Evolutionary conservation across 345 rosid genomes (phyloP), one percentile per base, ranked within the genome.

Genomic region (Limnanthes douglasii): DNA sequence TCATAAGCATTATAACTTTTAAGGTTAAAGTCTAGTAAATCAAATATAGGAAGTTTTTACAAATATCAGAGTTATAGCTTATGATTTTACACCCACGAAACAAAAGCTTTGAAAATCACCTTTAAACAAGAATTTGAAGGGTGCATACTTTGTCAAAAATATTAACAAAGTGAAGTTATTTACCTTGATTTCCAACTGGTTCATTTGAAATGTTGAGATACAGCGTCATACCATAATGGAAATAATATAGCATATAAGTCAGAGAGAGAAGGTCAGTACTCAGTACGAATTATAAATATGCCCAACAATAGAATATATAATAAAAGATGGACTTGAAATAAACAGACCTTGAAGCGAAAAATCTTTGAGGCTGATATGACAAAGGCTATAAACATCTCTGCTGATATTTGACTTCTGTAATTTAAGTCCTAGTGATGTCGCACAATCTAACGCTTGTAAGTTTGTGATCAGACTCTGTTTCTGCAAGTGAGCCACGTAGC

Each of bases 371-470:
- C 72, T 90, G 42, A 90, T 62, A 46, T 63, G 95, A 60, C 95
- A 90, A 39, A 74, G 70, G 39, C 52, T 63, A 48, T 79, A 90
- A 53, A 90, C 46, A 45, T 90, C 62, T 43, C 34, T 69, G 13
- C 79, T 65, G 25, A 90, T 68, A 50, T 75, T 84, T 5, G 66
- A 57, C 40, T 62, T 70, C 53, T 65, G 86, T 32, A 90, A 59
- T 65, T 74, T 69, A 62, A 54, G 38, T 6, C 92, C 94, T 1
- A 84, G 57, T 5, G 66, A 66, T 14, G 84, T 55, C 42, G 98
- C 90, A 14, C 98, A 90, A 51, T 90, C 79, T 61, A 83, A 56
- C 39, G 95, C 95, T 47, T 84, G 98, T 66, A 90, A 70, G 69
- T 90, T 90, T 18, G 98, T 90, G 26, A 84, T 61, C 14, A 90